Conservation (phyloP, 2,329 filamentous ascomycete species). For the Hypoxylon sp. region DNA sequence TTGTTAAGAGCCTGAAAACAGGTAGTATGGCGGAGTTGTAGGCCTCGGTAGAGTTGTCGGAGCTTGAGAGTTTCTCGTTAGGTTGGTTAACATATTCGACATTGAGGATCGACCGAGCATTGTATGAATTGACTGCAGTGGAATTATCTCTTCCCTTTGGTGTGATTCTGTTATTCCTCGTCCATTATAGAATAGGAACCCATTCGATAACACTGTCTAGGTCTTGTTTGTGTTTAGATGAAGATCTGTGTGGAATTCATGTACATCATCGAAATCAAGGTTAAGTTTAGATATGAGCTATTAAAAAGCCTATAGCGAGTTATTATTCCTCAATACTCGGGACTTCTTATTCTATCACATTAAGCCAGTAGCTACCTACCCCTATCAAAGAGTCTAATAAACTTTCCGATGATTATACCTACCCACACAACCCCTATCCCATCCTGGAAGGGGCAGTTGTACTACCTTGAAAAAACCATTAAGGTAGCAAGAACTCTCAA, state of each 20-base stretch:
- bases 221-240: background rate
- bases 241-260: background rate
- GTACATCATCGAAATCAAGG: background rate
- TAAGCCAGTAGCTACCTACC: background rate
- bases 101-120: background rate
- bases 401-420: background rate
- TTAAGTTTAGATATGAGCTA: background rate
- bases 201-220: background rate
- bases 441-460: too few species aligned
- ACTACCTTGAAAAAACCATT: too few species aligned
- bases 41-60: background rate
- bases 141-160: too few species aligned
- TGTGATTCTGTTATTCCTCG: too few species aligned
- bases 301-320: background rate
- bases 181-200: background rate
- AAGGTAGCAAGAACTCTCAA: too few species aligned
- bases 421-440: background rate
- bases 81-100: background rate
- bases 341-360: background rate
- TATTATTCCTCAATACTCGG: background rate
- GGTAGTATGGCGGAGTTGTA: too few species aligned
- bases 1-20: too few species aligned
- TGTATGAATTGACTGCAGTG: background rate
- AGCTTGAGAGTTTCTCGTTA: background rate
- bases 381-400: background rate